Evolutionary conservation across 345 rosid species (phyloP), one percentile per base, ranked within the genome.

Genomic region (Gossypium raimondii): DNA sequence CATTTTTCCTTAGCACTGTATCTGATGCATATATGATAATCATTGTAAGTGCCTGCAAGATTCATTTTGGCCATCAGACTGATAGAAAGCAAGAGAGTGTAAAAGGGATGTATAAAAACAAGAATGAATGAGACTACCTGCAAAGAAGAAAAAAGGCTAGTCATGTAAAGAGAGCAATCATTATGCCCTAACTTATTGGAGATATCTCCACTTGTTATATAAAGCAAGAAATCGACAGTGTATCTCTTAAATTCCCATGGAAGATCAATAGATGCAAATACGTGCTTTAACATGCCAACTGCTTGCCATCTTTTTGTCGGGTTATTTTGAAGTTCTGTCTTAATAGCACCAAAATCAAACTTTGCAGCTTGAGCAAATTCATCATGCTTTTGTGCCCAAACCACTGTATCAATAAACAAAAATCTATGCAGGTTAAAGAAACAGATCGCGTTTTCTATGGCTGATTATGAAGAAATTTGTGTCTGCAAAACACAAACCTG

Each of bases 281-380:
- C 51, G 80, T 87, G 80, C 83, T 83, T 91, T 76, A 89, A 75
- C 92, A 90, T 91, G 85, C 88, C 93, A 72, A 90, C 45, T 50
- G 96, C 90, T 87, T 82, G 87, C 99, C 96, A 95, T 78, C 93
- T 84, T 77, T 87, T 84, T 43, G 79, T 81, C 64, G 77, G 93
- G 76, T 82, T 82, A 72, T 59, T 83, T 81, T 59, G 83, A 78
- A 93, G 93, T 80, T 89, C 91, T 63, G 75, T 57, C 82, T 81
- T 82, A 55, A 87, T 78, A 48, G 73, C 65, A 75, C 77, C 70
- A 72, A 88, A 73, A 76, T 84, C 78, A 34, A 82, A 87, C 76
- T 79, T 68, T 63, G 86, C 86, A 78, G 85, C 85, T 73, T 80
- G 86, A 70, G 85, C 83, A 78, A 85, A 83, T 41, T 77, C 85